phyloP scores from a whole-genome alignment of 2,329 filamentous ascomycete species.

The Cladosporium sp. region DNA sequence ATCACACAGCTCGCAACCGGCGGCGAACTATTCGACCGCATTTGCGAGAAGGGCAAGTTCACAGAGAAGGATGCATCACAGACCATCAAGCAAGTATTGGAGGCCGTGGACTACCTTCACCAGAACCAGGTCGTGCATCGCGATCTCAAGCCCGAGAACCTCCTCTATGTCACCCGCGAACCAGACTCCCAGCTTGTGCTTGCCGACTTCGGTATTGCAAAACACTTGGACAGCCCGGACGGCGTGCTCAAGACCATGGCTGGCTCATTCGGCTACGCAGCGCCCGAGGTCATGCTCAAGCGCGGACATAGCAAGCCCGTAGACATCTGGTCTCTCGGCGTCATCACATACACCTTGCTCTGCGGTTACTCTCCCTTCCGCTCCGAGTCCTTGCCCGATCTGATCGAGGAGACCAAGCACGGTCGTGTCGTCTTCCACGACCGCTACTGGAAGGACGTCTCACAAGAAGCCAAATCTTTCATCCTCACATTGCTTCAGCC shows the following conservation, averaged over 20 bases:
- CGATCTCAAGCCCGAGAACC: constrained; percentile 97
- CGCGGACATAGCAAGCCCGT: constrained; percentile 96
- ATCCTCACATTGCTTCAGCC: constrained; percentile 78
- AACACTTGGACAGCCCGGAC: constrained; percentile 87
- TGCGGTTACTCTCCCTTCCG: constrained; percentile 98
- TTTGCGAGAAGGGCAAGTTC: constrained; percentile 96
- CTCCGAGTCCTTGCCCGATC: constrained; percentile 84
- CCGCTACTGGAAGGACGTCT: constrained; percentile 97
- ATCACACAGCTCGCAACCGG: constrained; percentile 94
- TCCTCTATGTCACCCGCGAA: constrained; percentile 82
- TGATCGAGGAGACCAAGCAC: constrained; percentile 89
- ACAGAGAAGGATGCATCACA: constrained; percentile 97
- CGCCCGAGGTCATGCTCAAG: constrained; percentile 97
- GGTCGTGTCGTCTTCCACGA: constrained; percentile 90
- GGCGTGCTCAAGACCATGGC: constrained; percentile 98
- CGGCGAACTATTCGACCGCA: constrained; percentile 94
- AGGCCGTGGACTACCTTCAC: constrained; percentile 91
- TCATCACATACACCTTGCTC: constrained; percentile 96
- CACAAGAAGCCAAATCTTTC: constrained; percentile 90
- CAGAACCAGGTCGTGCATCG: constrained; percentile 92
- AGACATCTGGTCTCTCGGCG: constrained; percentile 98
- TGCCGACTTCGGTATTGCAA: constrained; percentile 97
- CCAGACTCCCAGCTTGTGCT: constrained; percentile 80
- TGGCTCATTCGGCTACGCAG: constrained; percentile 95
- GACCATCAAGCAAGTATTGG: constrained; percentile 90